Evolutionary conservation across 371 early-diverging fungal genomes (phyloP), one percentile per base, ranked within the genome.

Genomic region (Polyrhizophydium stewartii): DNA sequence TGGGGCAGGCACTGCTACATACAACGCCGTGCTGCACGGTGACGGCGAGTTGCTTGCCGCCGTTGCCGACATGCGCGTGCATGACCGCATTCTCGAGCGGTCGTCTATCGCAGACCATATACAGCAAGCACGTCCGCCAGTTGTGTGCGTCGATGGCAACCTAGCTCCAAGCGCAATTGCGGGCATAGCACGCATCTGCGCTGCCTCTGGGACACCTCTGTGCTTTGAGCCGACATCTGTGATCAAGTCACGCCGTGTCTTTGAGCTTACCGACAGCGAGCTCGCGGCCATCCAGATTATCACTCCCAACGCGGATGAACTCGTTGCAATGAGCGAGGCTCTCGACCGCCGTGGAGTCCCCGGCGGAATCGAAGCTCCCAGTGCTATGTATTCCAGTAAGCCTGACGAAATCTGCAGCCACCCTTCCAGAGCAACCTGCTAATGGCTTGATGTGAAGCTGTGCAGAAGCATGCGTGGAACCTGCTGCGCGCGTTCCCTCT

Each of bases 141-240:
- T 89, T 2, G 75, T 88, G 12, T 83, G 83, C 46, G 76, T 91
- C 55, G 94, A 92, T 65, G 92, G 87, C 28, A 93, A 93, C 57
- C 40, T 92, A 2, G 63, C 84, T 16, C 43, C 66, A 0, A 62
- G 57, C 3, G 68, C 71, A 16, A 78, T 89, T 60, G 59, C 59
- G 10, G 49, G 59, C 1, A 74, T 85, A 19, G 66, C 84, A 5
- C 60, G 63, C 17, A 51, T 69, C 0, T 79, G 79, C 25, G 1
- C 27, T 2, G 6, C 30, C 31, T 24, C 21, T 12, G 7, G 25
- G 2, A 21, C 24, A 19, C 53, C 49, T 85, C 85, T 81, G 21
- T 65, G 94, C 35, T 94, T 92, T 68, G 96, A 96, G 60, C 95
- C 97, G 0, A 96, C 97, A 0, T 94, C 95, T 9, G 83, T 89